phyloP scores from a whole-genome alignment of 2,329 filamentous ascomycete species.

The Furcasterigmium furcatum region DNA sequence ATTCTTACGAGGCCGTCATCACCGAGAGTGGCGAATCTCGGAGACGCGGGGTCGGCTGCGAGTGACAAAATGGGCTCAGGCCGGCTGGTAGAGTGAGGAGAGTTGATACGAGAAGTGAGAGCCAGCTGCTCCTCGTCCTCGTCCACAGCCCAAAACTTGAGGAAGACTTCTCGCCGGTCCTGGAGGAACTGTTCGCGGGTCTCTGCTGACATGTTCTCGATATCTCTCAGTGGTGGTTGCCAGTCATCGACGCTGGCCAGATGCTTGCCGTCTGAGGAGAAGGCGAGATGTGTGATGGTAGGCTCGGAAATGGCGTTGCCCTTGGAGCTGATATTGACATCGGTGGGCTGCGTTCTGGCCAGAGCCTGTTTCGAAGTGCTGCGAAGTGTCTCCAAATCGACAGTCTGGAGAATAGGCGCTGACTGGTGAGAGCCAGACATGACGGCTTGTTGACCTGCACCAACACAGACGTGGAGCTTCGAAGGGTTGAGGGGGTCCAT shows the following conservation, averaged over 20 bases:
- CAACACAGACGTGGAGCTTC: slow-evolving; percentile 66
- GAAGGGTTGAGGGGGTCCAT: slow-evolving; percentile 61
- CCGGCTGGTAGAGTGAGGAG: slow-evolving; percentile 65
- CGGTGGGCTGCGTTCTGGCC: slow-evolving; percentile 82
- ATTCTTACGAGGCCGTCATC: slow-evolving; percentile 74
- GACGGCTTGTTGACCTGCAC: slow-evolving; percentile 55
- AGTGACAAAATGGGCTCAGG: slow-evolving; percentile 67
- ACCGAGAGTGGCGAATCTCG: slow-evolving; percentile 81
- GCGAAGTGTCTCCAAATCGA: slow-evolving; percentile 76
- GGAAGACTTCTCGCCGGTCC: slow-evolving; percentile 66
- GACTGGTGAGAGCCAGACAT: slow-evolving; percentile 46
- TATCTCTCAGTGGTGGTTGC: slow-evolving; percentile 69
- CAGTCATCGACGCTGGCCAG: slow-evolving; percentile 91
- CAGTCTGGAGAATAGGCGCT: slow-evolving; percentile 70
- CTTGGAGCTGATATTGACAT: slow-evolving; percentile 71
- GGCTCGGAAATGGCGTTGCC: slow-evolving; percentile 73
- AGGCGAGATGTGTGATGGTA: slow-evolving; percentile 68
- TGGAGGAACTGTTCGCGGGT: slow-evolving; percentile 41
- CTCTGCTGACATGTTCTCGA: slow-evolving; percentile 41
- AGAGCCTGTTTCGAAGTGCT: slow-evolving; percentile 85
- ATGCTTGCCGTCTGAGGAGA: slow-evolving; percentile 82
- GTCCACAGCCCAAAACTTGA: slow-evolving; percentile 87
- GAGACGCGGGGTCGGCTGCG: slow-evolving; percentile 62
- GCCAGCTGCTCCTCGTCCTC: slow-evolving; percentile 58
- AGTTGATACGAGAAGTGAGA: slow-evolving; percentile 78